A percentile compares a stretch with the other conserved stretches of the same genome.
These are phyloP conservation scores for Leccinum arenicola DNA, from an alignment of 768 basidiomycete genomes.

Conservation along the genomic window DNA sequence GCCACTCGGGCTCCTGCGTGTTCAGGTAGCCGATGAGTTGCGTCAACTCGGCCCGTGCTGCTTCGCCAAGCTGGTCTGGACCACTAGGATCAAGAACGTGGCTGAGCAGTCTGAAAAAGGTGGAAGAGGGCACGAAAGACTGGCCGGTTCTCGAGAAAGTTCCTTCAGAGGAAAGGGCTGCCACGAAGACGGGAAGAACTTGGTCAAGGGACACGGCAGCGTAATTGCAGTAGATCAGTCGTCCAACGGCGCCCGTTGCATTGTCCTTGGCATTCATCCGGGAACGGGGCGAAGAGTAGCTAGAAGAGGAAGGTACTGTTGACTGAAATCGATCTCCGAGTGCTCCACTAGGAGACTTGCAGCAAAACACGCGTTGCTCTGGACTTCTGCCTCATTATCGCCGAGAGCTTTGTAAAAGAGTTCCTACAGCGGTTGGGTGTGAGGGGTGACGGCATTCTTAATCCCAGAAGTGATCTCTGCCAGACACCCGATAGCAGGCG, in stretches of 20 bases:
- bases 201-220: slow-evolving; percentile 83
- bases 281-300: slow-evolving; percentile 69
- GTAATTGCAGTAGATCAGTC: slow-evolving; percentile 80
- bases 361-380: slow-evolving; percentile 95
- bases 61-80: slow-evolving; percentile 77
- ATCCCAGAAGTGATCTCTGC: slow-evolving; percentile 95
- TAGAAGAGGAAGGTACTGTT: slow-evolving; percentile 79
- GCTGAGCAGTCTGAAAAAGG: slow-evolving; percentile 78
- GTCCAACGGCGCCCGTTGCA: slow-evolving; percentile 89
- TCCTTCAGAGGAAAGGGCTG: slow-evolving; percentile 79
- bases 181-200: slow-evolving; percentile 82
- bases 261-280: slow-evolving; percentile 90
- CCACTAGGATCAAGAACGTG: slow-evolving; percentile 76
- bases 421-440: slow-evolving; percentile 76
- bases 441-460: slow-evolving; percentile 81
- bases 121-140: slow-evolving; percentile 88
- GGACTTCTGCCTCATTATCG: slow-evolving; percentile 88
- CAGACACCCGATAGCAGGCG: slow-evolving; percentile 88
- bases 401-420: slow-evolving; percentile 80
- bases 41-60: slow-evolving; percentile 74
- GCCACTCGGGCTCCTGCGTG: slow-evolving; percentile 52
- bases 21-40: slow-evolving; percentile 71
- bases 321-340: slow-evolving; percentile 74
- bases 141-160: slow-evolving; percentile 85
- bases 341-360: slow-evolving; percentile 88